These are phyloP conservation scores for Parsonsia alboflavescens DNA, from an alignment of 257 asterid species.

Conservation along the genomic window DNA sequence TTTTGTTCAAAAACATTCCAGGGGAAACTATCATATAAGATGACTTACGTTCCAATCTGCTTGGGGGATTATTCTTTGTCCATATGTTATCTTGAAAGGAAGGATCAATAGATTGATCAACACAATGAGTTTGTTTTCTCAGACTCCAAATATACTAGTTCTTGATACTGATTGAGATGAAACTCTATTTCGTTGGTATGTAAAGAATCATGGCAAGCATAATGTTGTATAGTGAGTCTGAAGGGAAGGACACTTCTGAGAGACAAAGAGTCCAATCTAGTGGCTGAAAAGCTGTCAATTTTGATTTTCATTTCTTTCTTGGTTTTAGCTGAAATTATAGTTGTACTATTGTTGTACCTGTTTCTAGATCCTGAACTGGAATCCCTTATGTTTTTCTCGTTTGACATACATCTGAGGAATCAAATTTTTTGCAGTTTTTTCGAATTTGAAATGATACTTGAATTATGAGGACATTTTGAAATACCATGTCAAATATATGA, in stretches of 20 bases:
- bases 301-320: not conserved
- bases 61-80: not conserved
- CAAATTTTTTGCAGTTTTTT: not conserved
- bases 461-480: not conserved
- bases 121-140: not conserved
- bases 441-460: not conserved
- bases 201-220: not conserved
- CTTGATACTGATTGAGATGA: not conserved
- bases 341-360: not conserved
- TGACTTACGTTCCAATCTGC: not conserved
- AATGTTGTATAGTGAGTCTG: not conserved
- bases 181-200: not conserved
- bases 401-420: not conserved
- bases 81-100: not conserved
- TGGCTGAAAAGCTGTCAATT: not conserved
- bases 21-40: not conserved
- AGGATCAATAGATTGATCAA: not conserved
- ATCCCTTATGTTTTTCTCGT: not conserved
- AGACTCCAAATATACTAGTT: not conserved
- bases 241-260: not conserved
- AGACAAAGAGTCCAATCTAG: not conserved
- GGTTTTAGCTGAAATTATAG: no score
- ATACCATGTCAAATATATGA: no score
- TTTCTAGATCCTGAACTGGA: not conserved
- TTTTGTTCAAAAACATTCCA: no score